Evolutionary conservation across 2,329 filamentous ascomycete species (phyloP), one percentile per base, ranked within the genome.

Genomic region (Stagonosporopsis cucurbitacearum): DNA sequence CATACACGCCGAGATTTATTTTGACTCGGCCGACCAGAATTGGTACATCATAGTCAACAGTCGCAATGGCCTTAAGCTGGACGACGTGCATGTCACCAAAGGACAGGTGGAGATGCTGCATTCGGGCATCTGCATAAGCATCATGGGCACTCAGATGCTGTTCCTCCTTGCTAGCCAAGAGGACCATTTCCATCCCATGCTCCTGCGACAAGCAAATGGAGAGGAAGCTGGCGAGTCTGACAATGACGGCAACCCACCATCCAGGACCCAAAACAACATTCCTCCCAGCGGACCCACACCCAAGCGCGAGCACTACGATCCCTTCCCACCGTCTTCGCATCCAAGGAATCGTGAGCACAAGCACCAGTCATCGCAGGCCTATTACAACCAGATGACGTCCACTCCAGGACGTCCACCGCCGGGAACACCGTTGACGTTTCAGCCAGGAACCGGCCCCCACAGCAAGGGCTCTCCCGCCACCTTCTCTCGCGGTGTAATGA

Each of bases 71-170:
- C 84, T 96, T 42, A 91, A 91, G 68, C 81, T 98, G 20, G 91
- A 99, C 73, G 91, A 91, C 58, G 78, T 79, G 46, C 80, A 84
- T 19, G 78, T 96, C 52, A 90, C 89, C 68, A 83, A 88, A 47
- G 88, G 89, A 12, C 79, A 83, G 35, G 82, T 86, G 32, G 84
- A 86, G 30, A 79, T 85, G 26, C 82, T 99, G 23, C 86, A 86
- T 37, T 96, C 93, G 67, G 95, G 95, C 54, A 88, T 94, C 72
- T 91, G 98, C 39, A 88, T 99, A 54, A 92, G 96, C 70, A 91
- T 98, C 70, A 90, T 89, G 66, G 91, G 91, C 49, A 90, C 95
- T 1, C 94, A 99, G 79, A 99, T 99, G 95, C 94, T 98, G 82
- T 99, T 99, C 76, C 91, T 97, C 43, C 85, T 96, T n/a, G 94